phyloP scores from a whole-genome alignment of 179 eudicot genomes.

The Gypsophila paniculata region DNA sequence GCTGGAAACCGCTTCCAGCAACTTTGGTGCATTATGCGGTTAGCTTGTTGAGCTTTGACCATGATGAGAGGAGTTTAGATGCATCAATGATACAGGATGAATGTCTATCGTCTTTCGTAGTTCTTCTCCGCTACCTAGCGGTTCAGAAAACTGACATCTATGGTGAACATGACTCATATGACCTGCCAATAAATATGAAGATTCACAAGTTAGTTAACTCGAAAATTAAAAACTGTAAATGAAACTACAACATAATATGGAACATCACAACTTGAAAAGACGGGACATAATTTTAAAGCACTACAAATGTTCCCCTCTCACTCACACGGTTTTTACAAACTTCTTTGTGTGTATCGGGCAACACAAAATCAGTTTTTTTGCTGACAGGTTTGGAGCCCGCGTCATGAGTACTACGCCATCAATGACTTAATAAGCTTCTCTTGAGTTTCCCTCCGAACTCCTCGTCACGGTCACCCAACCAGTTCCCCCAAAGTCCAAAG shows the following conservation, averaged over 20 bases:
- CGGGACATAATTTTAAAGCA: no score
- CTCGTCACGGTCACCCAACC: no score
- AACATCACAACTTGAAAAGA: neutral
- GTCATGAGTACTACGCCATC: no score
- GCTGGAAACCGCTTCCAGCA: conserved; percentile 71
- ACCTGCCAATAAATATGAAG: conserved; percentile 46
- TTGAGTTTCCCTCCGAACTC: no score
- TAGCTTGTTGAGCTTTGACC: conserved; percentile 52
- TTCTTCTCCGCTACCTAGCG: conserved; percentile 52
- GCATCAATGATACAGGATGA: conserved; percentile 49
- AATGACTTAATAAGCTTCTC: no score
- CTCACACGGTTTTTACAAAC: no score
- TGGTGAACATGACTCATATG: conserved; percentile 65
- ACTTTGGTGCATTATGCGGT: conserved; percentile 39
- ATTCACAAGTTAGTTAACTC: neutral
- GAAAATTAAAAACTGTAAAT: no score
- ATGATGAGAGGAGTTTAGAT: conserved; percentile 27
- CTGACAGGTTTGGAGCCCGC: no score
- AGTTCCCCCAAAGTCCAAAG: no score
- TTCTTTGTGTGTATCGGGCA: no score
- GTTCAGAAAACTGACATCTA: conserved; percentile 50
- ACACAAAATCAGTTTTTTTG: no score
- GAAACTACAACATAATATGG: neutral
- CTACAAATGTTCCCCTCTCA: no score
- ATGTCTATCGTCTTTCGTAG: conserved; percentile 50